Base-by-base conservation (phyloP, 352 stramenopile genomes). In the Phytophthora nicotianae region DNA sequence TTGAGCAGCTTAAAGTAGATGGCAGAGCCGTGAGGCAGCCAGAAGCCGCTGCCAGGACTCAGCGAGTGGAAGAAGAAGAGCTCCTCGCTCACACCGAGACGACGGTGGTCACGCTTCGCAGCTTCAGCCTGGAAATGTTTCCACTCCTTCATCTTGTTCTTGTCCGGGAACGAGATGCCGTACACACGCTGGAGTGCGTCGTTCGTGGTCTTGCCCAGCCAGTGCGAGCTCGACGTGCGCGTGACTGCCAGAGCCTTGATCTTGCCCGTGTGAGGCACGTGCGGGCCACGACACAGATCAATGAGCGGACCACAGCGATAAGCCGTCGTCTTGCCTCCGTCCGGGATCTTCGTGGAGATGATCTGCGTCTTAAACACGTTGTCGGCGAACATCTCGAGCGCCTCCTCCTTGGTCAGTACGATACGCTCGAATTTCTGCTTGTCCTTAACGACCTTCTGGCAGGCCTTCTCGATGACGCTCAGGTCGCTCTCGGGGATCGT, bases 291-390 rank as follows among this genome's bases (percentile, higher is more conserved):
- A 75, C 97, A 99, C 47, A 99, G 77, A 75, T 99, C 97, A 62
- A 99, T 98, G 32, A 99, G 86, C 41, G 97, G 84, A 24, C 97
- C 97, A 62, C 96, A 99, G 49, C 90, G 86, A 76, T 99, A 99
- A 14, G 98, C 96, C 13, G 97, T 99, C 27, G 97, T 99, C 64
- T 96, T 94, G 38, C 83, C 90, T 53, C 96, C 96, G 68, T 99
- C 97, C 6, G 96, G 89, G 50, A 99, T 96, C 84, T 99, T 99
- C 49, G 88, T 99, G 24, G 66, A 83, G 63, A 99, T 98, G 75
- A 99, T 89, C 72, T 97, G 83, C 65, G 86, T 87, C 86, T 99
- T 99, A 83, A 99, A 99, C 7, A 97, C 95, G 72, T 99, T 99
- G 75, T 99, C 95, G 2, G 86, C 83, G 83, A 99, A 99, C 74